These are phyloP conservation scores for Dioscorea cayenensis DNA, from an alignment of 116 monocot genomes.

Conservation along the genomic window DNA sequence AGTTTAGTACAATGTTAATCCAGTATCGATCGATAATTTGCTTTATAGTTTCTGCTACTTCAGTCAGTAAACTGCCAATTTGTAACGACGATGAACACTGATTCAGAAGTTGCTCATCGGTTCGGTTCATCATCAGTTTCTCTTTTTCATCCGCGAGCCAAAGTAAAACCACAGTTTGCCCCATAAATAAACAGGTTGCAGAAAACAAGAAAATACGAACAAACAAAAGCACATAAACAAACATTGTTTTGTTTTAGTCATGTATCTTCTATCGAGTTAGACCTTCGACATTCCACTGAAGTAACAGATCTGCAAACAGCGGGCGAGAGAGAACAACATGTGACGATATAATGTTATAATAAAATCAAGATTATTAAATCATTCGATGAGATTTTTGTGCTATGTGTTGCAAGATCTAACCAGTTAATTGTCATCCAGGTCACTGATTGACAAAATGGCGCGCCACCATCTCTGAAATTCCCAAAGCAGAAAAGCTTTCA, in stretches of 20 bases:
- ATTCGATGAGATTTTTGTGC: too few species aligned
- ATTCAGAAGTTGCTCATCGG: too few species aligned
- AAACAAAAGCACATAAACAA: slow-evolving; percentile 12
- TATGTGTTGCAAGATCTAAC: slow-evolving; percentile 8
- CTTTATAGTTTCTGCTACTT: too few species aligned
- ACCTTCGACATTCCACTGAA: slow-evolving; percentile 20
- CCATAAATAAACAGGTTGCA: slow-evolving; percentile 14
- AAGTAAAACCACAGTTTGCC: slow-evolving; percentile 9
- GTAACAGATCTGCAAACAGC: slow-evolving; percentile 22
- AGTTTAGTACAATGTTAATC: too few species aligned
- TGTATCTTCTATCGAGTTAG: slow-evolving; percentile 31
- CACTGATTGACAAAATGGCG: slow-evolving; percentile 60
- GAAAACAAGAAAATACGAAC: slow-evolving; percentile 17
- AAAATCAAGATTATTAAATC: too few species aligned
- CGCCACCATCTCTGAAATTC: slow-evolving; percentile 68
- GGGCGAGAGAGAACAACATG: background rate
- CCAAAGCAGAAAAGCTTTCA: slow-evolving; percentile 61
- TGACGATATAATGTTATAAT: background rate
- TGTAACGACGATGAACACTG: too few species aligned
- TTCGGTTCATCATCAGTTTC: too few species aligned
- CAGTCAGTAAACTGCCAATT: too few species aligned
- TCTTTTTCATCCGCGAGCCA: slow-evolving; percentile 4
- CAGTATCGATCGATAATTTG: too few species aligned
- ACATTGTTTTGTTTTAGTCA: slow-evolving; percentile 2
- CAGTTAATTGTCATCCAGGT: slow-evolving; percentile 30